Base-by-base conservation (phyloP, 2,329 filamentous ascomycete species). In the Colletotrichum viniferum region DNA sequence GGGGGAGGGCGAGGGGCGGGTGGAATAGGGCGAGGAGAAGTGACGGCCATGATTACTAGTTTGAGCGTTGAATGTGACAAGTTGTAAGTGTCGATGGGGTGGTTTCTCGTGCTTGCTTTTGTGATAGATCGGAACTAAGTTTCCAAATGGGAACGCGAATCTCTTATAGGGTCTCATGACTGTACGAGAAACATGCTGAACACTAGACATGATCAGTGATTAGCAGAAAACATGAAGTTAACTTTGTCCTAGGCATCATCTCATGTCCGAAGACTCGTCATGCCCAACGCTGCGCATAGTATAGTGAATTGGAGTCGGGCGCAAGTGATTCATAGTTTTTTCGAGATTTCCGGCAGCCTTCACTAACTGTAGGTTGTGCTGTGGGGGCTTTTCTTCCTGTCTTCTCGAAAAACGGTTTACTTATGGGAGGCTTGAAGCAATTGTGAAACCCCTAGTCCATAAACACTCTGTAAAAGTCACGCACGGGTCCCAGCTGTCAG, bases 1-100 rank as follows among this genome's bases (percentile, higher is more conserved):
- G 43, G 43, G 5, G 43, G 43, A 48, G 43, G n/a, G 43, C 43
- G n/a, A 13, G 43, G n/a, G 1, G 43, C 43, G 43, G 43, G 43
- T 6, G 43, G 43, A 13, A 21, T 48, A 13, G 43, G 43, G 43
- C 43, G 43, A 52, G 43, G 43, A 52, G 43, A 21, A 21, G 43
- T n/a, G 10, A 52, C 43, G 43, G 43, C 43, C 43, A 52, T 52
- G n/a, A 21, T 2, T 52, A 12, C 43, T 52, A 3, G 2, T 21
- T 52, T 52, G 43, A 52, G 9, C 2, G n/a, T 21, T n/a, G 43
- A 13, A 52, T n/a, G n/a, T 52, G 43, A 3, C 3, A 13, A 13
- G 10, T 21, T 52, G 12, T 52, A 3, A 21, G 1, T 3, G 43
- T 52, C n/a, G 43, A 3, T 52, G 0, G 0, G n/a, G 2, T 52